Evolutionary conservation across 805 yeast genomes (phyloP), one percentile per base, ranked within the genome.

Genomic region (Sugiyamaella floridensis): DNA sequence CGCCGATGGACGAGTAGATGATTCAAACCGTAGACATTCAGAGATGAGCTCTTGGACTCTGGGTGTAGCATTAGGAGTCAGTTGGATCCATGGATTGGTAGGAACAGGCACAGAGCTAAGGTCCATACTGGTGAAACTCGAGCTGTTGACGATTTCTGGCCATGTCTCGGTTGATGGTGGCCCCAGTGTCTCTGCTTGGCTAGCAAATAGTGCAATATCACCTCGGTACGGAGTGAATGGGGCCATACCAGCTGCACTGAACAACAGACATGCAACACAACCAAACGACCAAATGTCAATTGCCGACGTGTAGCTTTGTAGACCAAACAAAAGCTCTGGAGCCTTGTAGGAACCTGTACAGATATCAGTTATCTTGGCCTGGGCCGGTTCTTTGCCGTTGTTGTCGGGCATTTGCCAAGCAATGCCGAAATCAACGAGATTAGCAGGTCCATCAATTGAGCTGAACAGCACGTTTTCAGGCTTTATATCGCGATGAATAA

Each of bases 381-480:
- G 60, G 1, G 54, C 48, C 7, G 57, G 56, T 34, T 65, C 75
- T 4, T 40, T 58, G 57, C 80, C 86, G n/a, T 77, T 72, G 53
- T 75, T 71, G 58, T 76, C 71, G 9, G 66, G 61, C 5, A 66
- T 63, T 26, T 76, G 73, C 48, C 77, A 76, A 40, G 87, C 82
- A 2, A 81, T 76, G 6, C 95, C 93, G 67, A 84, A 83, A 61
- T 88, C 95, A 14, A 81, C 78, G 1, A 84, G 56, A 7, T 68
- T 60, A 54, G 47, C 65, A 34, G 58, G 63, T 16, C 59, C 48
- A 19, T 62, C 75, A 16, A 71, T 34, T 54, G 28, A 43, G 60
- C 53, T 70, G 55, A 84, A 81, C 63, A 88, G 67, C 51, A 87
- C 79, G 63, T 87, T 87, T 48, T 83, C 88, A 0, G 93, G 89